phyloP scores from a whole-genome alignment of 129 eudicot genomes.

The Chrysanthemum lavandulifolium region DNA sequence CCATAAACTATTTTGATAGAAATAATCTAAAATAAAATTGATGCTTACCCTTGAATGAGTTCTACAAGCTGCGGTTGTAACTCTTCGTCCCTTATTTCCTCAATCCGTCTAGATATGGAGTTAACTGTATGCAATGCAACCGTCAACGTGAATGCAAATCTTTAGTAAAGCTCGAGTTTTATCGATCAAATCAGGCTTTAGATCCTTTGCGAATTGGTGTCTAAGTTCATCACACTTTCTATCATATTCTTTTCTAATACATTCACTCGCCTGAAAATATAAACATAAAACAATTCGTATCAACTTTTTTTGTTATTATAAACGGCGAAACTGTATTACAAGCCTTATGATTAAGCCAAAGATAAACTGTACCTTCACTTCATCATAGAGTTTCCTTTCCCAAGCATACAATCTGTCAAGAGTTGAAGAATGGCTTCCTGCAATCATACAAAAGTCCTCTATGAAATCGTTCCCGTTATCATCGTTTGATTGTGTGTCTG shows the following conservation, averaged over 20 bases:
- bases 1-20: not conserved
- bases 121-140: conserved; percentile 87
- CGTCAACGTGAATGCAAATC: conserved; percentile 75
- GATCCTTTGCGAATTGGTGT: conserved; percentile 85
- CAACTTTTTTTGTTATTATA: too few species aligned
- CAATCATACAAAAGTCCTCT: conserved; percentile 85
- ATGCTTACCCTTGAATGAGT: conserved; percentile 76
- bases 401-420: conserved; percentile 94
- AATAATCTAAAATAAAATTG: not conserved
- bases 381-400: conserved; percentile 96
- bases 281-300: not conserved
- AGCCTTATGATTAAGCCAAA: not conserved
- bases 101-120: conserved; percentile 85
- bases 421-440: conserved; percentile 93
- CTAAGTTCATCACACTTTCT: conserved; percentile 69
- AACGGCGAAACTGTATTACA: not conserved
- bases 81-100: conserved; percentile 94
- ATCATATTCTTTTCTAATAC: conserved; percentile 73
- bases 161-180: conserved; percentile 76
- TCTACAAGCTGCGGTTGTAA: conserved; percentile 83
- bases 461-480: conserved; percentile 63
- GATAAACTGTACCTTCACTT: conserved; percentile 71
- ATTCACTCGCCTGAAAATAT: conserved; percentile 66
- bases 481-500: conserved; percentile 48
- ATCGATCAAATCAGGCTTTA: conserved; percentile 62